A percentile compares a stretch with the other conserved stretches of the same genome.
Evolutionary conservation across 2,329 filamentous ascomycete genomes (phyloP).

Genomic region (Arthrobotrys conoides): DNA sequence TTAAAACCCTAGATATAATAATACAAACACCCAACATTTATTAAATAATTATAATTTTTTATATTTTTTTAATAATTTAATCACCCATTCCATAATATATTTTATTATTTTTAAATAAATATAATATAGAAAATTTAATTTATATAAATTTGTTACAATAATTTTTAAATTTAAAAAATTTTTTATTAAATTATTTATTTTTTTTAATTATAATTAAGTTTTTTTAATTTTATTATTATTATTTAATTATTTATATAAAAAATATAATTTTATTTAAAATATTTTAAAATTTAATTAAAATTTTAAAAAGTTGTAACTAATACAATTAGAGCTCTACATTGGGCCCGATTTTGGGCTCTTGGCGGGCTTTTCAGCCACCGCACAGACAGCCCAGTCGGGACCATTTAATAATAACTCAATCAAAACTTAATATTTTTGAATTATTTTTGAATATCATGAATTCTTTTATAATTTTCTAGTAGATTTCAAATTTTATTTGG

Average conservation of each 20-base stretch:
- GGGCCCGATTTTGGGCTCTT: too few species aligned
- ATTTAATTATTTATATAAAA: conserved; percentile 11
- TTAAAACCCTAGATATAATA: background rate
- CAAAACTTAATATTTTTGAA: too few species aligned
- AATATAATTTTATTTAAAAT: conserved; percentile 1
- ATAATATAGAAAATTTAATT: conserved; percentile 5
- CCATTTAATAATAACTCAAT: too few species aligned
- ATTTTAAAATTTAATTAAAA: background rate
- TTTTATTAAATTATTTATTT: background rate
- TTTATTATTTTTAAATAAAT: conserved; percentile 18
- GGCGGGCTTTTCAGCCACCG: too few species aligned
- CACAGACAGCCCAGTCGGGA: too few species aligned
- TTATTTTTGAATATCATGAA: too few species aligned
- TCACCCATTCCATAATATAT: conserved; percentile 11
- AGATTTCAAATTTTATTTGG: too few species aligned
- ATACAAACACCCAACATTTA: background rate
- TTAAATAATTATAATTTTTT: conserved; percentile 4
- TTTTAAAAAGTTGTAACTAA: background rate
- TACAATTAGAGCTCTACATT: too few species aligned
- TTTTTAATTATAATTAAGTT: background rate
- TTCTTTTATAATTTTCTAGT: too few species aligned
- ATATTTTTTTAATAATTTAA: conserved; percentile 17
- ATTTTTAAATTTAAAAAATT: background rate
- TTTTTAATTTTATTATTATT: conserved; percentile 15
- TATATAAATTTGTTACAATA: conserved; percentile 12